Evolutionary conservation across 2,329 filamentous ascomycete species (phyloP).

Genomic region (Scedosporium dehoogii): DNA sequence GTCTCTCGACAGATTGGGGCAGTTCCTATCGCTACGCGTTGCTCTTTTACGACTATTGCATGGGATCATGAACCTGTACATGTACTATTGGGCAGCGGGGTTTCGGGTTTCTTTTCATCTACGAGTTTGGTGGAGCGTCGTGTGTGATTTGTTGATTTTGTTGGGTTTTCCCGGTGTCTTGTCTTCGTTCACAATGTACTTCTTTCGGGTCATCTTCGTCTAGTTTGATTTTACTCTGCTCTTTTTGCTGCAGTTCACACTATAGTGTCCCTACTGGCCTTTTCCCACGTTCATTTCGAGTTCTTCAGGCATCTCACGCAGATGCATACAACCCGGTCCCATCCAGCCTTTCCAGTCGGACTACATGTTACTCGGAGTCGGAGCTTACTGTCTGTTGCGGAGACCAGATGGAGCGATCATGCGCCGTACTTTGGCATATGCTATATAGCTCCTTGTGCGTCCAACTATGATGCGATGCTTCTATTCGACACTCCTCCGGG

Average conservation of each 20-base stretch:
- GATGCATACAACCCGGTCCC: no score
- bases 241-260: neutral
- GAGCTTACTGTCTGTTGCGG: no score
- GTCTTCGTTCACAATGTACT: neutral
- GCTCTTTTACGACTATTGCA: constrained; percentile 1
- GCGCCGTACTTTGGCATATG: no score
- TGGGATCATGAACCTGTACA: neutral
- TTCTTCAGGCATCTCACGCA: no score
- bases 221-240: neutral
- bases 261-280: neutral
- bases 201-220: neutral
- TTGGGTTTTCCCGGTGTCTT: neutral
- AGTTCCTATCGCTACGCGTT: neutral
- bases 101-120: neutral
- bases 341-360: no score
- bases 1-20: neutral
- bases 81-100: neutral
- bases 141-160: neutral
- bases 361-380: no score
- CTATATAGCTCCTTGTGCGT: no score
- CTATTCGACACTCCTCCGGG: no score
- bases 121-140: neutral
- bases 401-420: no score
- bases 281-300: neutral
- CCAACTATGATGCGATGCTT: no score